Base-by-base conservation (phyloP, 352 stramenopile genomes). In the Globisporangium paroecandrum region DNA sequence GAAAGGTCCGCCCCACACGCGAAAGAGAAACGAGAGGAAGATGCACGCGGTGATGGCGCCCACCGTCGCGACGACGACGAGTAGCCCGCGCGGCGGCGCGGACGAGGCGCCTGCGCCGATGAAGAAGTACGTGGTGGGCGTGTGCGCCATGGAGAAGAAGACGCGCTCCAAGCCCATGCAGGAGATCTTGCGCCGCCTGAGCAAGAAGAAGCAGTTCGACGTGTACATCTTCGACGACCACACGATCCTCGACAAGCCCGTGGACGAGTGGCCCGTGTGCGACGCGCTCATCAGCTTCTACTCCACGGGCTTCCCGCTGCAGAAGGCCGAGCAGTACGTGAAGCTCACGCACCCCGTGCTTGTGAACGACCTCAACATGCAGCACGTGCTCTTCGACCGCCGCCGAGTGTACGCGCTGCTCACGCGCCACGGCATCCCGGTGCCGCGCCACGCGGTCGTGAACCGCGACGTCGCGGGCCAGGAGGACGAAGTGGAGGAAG, bases 121-220 rank as follows among this genome's bases (percentile, higher is more conserved):
- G 51, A 75, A 73, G 41, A 91, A 89, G 69, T 94, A 94, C 67
- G 85, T 94, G 15, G 85, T 99, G 6, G 98, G 97, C 36, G 97
- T 99, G 51, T 99, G 97, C 72, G 98, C 98, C 54, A 99, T 99
- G 97, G 96, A 99, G 77, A 99, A 99, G 79, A 99, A 99, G 83
- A 97, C 97, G 60, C 75, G 84, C 22, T 98, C 89, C 46, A 99
- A 99, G 77, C 96, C 97, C 56, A 99, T 99, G 97, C 81, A 85
- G 47, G 97, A 99, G 75, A 99, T 99, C 71, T 69, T 99, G 27
- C 87, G 83, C 25, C 86, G 96, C 34, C 83, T 99, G 4, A 79
- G 82, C 72, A 94, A 97, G 75, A 91, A 97, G 72, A 85, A 85
- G 65, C 85, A 98, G 65, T 99, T 99, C 72, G 90, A 99, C 74